phyloP scores from a whole-genome alignment of 371 early-diverging fungal genomes.

The Rhizomucor miehei region DNA sequence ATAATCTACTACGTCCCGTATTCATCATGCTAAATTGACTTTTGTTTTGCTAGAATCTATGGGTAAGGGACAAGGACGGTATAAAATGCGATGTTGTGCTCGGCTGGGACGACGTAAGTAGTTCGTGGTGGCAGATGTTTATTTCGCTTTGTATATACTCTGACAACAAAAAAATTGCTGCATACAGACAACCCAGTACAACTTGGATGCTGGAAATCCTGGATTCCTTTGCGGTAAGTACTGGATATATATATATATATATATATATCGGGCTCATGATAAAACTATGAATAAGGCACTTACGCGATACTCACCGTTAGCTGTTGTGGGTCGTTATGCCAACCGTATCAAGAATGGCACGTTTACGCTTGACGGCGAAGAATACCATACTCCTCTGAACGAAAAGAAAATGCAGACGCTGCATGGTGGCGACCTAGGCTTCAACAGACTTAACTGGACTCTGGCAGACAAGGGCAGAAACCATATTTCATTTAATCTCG shows the following conservation, averaged over 20 bases:
- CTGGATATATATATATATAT: too few species aligned
- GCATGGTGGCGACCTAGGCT: slow-evolving; percentile 23
- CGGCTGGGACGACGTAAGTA: slow-evolving; percentile 22
- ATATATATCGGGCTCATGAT: too few species aligned
- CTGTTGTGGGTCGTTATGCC: slow-evolving; percentile 22
- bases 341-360: slow-evolving; percentile 24
- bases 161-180: too few species aligned
- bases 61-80: slow-evolving; percentile 20
- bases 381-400: slow-evolving; percentile 19
- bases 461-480: slow-evolving; percentile 16
- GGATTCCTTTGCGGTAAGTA: slow-evolving; percentile 6
- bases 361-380: slow-evolving; percentile 11
- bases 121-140: too few species aligned
- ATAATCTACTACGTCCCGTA: neutral
- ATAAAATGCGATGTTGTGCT: slow-evolving; percentile 12
- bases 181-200: slow-evolving; percentile 17
- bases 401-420: slow-evolving; percentile 18
- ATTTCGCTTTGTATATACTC: too few species aligned
- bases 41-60: slow-evolving; percentile 22
- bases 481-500: slow-evolving; percentile 12
- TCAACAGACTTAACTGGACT: slow-evolving; percentile 21
- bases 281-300: too few species aligned
- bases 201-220: slow-evolving; percentile 14
- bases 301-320: too few species aligned
- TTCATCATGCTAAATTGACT: too few species aligned